phyloP scores from a whole-genome alignment of 805 yeast species.

The Wickerhamiella kazuoi region DNA sequence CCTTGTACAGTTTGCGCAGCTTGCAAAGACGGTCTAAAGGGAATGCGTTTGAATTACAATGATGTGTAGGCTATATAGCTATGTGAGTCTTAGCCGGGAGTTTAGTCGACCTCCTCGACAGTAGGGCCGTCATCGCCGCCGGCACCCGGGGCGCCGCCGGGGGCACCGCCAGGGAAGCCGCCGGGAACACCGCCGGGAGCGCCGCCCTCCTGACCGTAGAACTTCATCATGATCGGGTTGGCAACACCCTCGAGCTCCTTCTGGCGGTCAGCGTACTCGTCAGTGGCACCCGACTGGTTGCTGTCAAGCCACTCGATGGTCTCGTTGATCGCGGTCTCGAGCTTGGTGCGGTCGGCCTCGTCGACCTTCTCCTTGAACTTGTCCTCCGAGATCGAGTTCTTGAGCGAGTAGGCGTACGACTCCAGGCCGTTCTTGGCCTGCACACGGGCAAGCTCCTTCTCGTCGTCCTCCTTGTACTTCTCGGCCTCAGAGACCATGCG shows the following conservation, averaged over 20 bases:
- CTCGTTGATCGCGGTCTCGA: conserved; percentile 17
- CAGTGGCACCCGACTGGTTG: conserved; percentile 59
- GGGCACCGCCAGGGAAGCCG: conserved; percentile 44
- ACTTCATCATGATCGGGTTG: conserved; percentile 92
- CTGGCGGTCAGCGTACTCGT: conserved; percentile 82
- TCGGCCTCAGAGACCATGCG: conserved; percentile 97
- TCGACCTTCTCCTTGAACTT: conserved; percentile 51
- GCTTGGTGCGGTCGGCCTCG: conserved; percentile 16
- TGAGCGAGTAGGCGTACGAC: conserved; percentile 85
- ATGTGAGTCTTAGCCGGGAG: conserved; percentile 3
- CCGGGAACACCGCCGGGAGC: conserved; percentile 60
- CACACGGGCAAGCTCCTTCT: conserved; percentile 81
- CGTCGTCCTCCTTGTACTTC: conserved; percentile 93
- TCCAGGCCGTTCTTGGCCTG: conserved; percentile 90
- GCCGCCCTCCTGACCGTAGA: conserved; percentile 74
- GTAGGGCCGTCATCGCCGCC: conserved; percentile 42
- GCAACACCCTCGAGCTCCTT: conserved; percentile 91
- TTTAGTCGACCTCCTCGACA: conserved; percentile 64
- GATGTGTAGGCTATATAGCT: background rate
- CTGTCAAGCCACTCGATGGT: conserved; percentile 61
- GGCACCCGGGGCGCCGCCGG: conserved; percentile 44
- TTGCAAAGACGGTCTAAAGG: too few species aligned
- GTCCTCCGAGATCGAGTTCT: conserved; percentile 62
- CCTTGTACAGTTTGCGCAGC: background rate
- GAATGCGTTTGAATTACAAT: background rate